Percentiles rank a stretch among this genome's conserved stretches.
Evolutionary conservation across 352 stramenopile genomes (phyloP).

Genomic region (Phytophthora hibernalis): DNA sequence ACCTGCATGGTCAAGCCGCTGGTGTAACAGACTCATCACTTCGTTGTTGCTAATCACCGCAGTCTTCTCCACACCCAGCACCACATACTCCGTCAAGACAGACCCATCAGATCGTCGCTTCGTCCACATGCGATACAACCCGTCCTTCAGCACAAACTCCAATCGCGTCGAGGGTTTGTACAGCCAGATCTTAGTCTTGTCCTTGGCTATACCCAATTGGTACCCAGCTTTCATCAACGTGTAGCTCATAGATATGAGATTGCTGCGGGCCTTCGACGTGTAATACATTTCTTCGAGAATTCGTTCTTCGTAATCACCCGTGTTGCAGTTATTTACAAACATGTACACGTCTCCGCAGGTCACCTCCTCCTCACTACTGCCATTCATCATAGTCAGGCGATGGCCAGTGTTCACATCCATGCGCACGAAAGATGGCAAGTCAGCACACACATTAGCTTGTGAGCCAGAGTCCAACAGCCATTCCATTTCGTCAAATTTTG

Average conservation of each 20-base stretch:
- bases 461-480: slow-evolving; percentile 12
- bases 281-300: slow-evolving; percentile 11
- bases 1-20: slow-evolving; percentile 6
- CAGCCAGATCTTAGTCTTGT: slow-evolving; percentile 18
- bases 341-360: slow-evolving; percentile 8
- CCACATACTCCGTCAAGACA: slow-evolving; percentile 1
- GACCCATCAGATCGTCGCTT: neutral
- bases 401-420: slow-evolving; percentile 1
- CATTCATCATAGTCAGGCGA: slow-evolving; percentile 11
- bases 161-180: slow-evolving; percentile 1
- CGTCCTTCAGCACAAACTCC: slow-evolving; percentile 17
- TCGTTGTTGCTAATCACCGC: neutral
- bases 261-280: slow-evolving; percentile 1
- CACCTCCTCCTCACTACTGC: slow-evolving; percentile 4
- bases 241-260: slow-evolving; percentile 23
- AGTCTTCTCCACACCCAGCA: slow-evolving; percentile 12
- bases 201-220: slow-evolving; percentile 4
- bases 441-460: slow-evolving; percentile 17
- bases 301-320: slow-evolving; percentile 3
- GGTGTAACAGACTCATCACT: slow-evolving; percentile 15
- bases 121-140: slow-evolving; percentile 17
- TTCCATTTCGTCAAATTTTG: slow-evolving; percentile 1
- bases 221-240: slow-evolving; percentile 15
- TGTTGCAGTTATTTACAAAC: slow-evolving; percentile 5
- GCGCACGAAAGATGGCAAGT: slow-evolving; percentile 10